Base-by-base conservation (phyloP, 306 rosid species). In the Cicer cuneatum region DNA sequence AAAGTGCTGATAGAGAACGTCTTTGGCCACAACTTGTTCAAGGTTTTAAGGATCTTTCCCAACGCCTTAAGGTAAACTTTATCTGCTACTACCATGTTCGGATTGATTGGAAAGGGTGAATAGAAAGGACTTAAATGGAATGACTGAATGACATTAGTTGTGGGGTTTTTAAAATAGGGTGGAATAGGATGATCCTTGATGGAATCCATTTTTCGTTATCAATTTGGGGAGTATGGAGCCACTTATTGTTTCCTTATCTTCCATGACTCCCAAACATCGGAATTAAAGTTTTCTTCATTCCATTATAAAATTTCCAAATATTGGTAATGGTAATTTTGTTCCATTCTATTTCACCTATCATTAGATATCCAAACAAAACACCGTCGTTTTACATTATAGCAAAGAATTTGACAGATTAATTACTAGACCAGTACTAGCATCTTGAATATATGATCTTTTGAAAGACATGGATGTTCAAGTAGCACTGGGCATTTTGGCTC, bases 1-100 rank as follows among this genome's bases (percentile, higher is more conserved):
- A 89, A 80, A 90, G 92, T 77, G 83, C 90, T 10, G 96, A 95
- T 60, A 78, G 98, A 76, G 99, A 92, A 51, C 96, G 99, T 15
- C 77, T 92, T 39, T 95, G 99, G 99, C 99, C 99, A 67, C 96
- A 95, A 56, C 96, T 90, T 69, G 95, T 82, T 76, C 89, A 82
- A 78, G 97, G 98, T 61, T 92, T 92, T 76, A 92, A 92, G 85
- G 99, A 90, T 87, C 96, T 95, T 83, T 95, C 98, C 8, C 89
- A 89, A 65, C 92, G 99, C 42, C 85, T 95, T 43, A 89, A 92
- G 98, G 99, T 95, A 85, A 56, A 33, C 5, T 41, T 58, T 54
- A 51, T 52, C 74, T 77, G 11, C 46, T 48, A 60, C 45, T 48
- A 40, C 14, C 18, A 13, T 69, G 63, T 38, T 69, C 12, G 37